phyloP scores from a whole-genome alignment of 2,329 filamentous ascomycete species.

The Trichoderma arundinaceum region DNA sequence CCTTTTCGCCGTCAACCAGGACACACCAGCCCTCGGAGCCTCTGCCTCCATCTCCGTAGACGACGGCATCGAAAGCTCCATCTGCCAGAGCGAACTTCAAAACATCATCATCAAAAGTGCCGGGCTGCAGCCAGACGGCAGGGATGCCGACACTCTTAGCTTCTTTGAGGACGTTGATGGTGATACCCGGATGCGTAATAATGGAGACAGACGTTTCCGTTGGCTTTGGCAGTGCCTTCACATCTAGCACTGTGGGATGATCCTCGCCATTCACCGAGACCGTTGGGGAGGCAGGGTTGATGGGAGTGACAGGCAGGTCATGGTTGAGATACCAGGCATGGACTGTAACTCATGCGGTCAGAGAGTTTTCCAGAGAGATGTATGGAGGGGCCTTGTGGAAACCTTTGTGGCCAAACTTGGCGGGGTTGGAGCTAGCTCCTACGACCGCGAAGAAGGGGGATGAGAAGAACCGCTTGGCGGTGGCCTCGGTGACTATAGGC shows the following conservation, averaged over 20 bases:
- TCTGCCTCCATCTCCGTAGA: slow-evolving; percentile 66
- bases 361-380: background rate
- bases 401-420: slow-evolving; percentile 91
- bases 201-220: slow-evolving; percentile 77
- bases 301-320: slow-evolving; percentile 75
- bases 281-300: slow-evolving; percentile 74
- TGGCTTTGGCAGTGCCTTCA: slow-evolving; percentile 69
- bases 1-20: slow-evolving; percentile 78
- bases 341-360: slow-evolving; percentile 57
- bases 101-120: slow-evolving; percentile 79
- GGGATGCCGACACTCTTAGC: slow-evolving; percentile 75
- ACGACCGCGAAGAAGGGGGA: slow-evolving; percentile 84
- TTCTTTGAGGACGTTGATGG: slow-evolving; percentile 74
- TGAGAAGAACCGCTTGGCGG: slow-evolving; percentile 79
- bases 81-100: slow-evolving; percentile 69
- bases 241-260: slow-evolving; percentile 68
- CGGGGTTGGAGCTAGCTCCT: slow-evolving; percentile 82
- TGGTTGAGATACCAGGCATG: slow-evolving; percentile 87
- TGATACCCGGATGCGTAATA: slow-evolving; percentile 83
- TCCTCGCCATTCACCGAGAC: slow-evolving; percentile 66
- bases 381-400: background rate
- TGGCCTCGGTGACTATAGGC: slow-evolving; percentile 64
- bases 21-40: slow-evolving; percentile 86
- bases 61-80: slow-evolving; percentile 70
- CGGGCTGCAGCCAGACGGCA: slow-evolving; percentile 88